Conservation (phyloP, 1,284 basidiomycete genomes). For the Fomitopsis pinicola region DNA sequence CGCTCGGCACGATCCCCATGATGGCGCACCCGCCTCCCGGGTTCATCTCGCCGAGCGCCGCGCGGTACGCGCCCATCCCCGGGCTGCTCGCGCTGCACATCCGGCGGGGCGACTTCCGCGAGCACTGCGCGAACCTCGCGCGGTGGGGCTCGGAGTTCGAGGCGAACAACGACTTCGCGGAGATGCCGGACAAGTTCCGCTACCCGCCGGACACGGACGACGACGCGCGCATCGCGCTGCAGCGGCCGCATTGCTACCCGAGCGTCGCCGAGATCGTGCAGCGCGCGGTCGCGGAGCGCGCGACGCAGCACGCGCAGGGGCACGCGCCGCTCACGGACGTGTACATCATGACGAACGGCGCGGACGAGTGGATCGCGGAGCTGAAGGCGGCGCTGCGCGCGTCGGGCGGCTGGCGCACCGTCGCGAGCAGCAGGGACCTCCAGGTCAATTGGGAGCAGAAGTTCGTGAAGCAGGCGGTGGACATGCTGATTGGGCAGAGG, state of each 20-base stretch:
- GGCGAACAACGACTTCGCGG: constrained; percentile 38
- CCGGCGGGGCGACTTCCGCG: constrained; percentile 55
- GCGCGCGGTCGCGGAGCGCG: constrained; percentile 29
- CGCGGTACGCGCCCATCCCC: constrained; percentile 23
- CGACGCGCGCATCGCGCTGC: constrained; percentile 21
- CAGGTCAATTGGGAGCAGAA: constrained; percentile 32
- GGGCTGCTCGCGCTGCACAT: constrained; percentile 55
- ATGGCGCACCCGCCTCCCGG: constrained; percentile 21
- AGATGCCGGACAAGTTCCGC: constrained; percentile 40
- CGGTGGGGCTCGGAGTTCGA: constrained; percentile 37
- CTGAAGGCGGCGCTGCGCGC: constrained; percentile 22
- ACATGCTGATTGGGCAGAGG: constrained; percentile 40
- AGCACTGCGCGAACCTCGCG: constrained; percentile 46
- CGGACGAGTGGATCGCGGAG: constrained; percentile 25
- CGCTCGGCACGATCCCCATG: constrained; percentile 14
- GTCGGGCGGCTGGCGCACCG: constrained; percentile 17
- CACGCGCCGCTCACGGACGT: constrained; percentile 20
- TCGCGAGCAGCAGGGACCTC: constrained; percentile 33
- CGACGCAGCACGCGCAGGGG: constrained; percentile 14
- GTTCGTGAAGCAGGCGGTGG: constrained; percentile 35
- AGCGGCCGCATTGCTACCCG: constrained; percentile 40
- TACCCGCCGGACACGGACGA: constrained; percentile 29
- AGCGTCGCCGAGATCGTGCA: constrained; percentile 34
- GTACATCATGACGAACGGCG: constrained; percentile 36
- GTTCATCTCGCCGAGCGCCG: constrained; percentile 27